These are phyloP conservation scores for Ophiocordyceps camponoti-rufipedis DNA, from an alignment of 2,329 filamentous ascomycete species.

Conservation along the genomic window DNA sequence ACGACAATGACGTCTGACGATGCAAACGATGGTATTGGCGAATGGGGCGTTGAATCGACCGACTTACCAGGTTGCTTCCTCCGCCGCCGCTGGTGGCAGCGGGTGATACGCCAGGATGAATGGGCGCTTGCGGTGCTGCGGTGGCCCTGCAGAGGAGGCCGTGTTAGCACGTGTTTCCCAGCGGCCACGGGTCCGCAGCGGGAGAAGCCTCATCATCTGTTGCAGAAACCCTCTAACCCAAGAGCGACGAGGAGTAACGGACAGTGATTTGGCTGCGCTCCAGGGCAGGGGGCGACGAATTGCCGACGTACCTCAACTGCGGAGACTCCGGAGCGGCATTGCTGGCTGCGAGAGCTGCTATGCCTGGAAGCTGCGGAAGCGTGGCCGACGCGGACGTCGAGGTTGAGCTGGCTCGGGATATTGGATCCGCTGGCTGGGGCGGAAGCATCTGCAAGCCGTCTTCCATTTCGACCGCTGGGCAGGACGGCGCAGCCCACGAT, in stretches of 20 bases:
- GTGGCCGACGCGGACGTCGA: conserved; percentile 24
- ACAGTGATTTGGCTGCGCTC: conserved; percentile 5
- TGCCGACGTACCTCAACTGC: conserved; percentile 22
- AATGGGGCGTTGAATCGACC: background rate
- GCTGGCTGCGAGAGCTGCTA: conserved; percentile 24
- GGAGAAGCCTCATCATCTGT: too few relatives aligned
- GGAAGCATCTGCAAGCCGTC: conserved; percentile 22
- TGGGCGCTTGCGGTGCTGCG: conserved; percentile 6
- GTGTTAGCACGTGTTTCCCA: conserved; percentile 1
- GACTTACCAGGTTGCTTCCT: conserved; percentile 22
- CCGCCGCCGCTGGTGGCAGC: conserved; percentile 21
- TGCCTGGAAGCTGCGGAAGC: conserved; percentile 25
- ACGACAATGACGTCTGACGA: background rate
- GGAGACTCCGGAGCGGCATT: conserved; percentile 21
- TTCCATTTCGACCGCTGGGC: conserved; percentile 22
- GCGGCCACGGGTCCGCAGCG: too few relatives aligned
- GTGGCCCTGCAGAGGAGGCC: conserved; percentile 3
- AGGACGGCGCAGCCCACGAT: background rate
- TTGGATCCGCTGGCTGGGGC: conserved; percentile 23
- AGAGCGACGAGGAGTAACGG: too few relatives aligned
- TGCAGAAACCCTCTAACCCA: too few relatives aligned
- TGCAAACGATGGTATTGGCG: too few relatives aligned
- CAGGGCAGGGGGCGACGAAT: too few relatives aligned
- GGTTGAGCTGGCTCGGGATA: conserved; percentile 30
- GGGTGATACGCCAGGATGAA: conserved; percentile 15